phyloP scores from a whole-genome alignment of 2,329 filamentous ascomycete species.

The Herpotrichia juniperi region DNA sequence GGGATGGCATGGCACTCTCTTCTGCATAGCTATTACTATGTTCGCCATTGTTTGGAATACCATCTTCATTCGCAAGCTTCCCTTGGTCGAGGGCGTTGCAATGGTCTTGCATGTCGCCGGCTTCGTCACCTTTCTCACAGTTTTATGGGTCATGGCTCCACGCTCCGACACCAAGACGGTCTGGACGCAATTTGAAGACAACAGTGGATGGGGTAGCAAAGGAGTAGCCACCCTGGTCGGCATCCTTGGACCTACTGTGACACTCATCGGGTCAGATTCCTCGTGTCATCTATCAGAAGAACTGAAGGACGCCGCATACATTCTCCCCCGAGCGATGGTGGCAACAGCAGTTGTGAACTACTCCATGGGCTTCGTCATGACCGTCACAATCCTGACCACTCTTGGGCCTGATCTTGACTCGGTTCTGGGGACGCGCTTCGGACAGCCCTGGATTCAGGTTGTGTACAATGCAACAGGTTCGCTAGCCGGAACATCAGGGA shows the following conservation, averaged over 20 bases:
- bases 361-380: slow-evolving; percentile 44
- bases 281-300: slow-evolving; percentile 45
- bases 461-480: not conserved
- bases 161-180: slow-evolving; percentile 24
- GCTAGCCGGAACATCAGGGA: slow-evolving; percentile 26
- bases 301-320: slow-evolving; percentile 37
- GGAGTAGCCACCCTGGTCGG: slow-evolving; percentile 50
- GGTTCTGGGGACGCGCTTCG: slow-evolving; percentile 39
- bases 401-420: slow-evolving; percentile 37
- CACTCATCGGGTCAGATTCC: slow-evolving; percentile 36
- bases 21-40: not conserved
- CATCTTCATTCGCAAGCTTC: not conserved
- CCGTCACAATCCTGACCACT: slow-evolving; percentile 36
- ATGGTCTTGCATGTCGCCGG: slow-evolving; percentile 54
- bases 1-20: slow-evolving; percentile 1
- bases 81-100: not conserved
- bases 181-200: slow-evolving; percentile 51
- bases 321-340: slow-evolving; percentile 49
- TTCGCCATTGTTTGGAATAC: slow-evolving; percentile 46
- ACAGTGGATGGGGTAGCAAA: slow-evolving; percentile 46
- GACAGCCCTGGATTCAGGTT: slow-evolving; percentile 24
- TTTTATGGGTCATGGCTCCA: slow-evolving; percentile 27
- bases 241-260: slow-evolving; percentile 30
- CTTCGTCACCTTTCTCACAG: slow-evolving; percentile 51
- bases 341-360: slow-evolving; percentile 46